phyloP scores from a whole-genome alignment of 2,329 filamentous ascomycete species.

The Talaromyces sp. region DNA sequence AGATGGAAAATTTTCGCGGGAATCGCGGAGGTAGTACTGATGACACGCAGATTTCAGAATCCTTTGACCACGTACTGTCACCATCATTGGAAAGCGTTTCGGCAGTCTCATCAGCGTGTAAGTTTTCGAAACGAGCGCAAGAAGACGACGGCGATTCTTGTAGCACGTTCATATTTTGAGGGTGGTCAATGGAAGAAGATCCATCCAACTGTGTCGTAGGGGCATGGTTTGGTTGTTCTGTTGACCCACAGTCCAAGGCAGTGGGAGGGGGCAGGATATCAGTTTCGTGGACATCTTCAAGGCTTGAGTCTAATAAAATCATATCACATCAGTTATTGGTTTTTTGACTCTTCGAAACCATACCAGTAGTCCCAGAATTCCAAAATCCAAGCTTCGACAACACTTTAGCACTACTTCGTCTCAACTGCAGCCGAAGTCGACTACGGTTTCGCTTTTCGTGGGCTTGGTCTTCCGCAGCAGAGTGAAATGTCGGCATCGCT shows the following conservation, averaged over 20 bases:
- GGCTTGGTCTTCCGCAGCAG: conserved; percentile 12
- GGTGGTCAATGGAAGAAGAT: not conserved
- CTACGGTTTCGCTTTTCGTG: not conserved
- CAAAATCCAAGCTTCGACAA: conserved; percentile 32
- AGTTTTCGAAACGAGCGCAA: not conserved
- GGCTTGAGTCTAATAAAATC: not conserved
- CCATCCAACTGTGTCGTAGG: not conserved
- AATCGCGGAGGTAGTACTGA: conserved; percentile 28
- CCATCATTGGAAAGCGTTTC: not conserved
- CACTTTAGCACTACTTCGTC: conserved; percentile 32
- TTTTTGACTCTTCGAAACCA: not conserved
- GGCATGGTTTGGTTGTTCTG: not conserved
- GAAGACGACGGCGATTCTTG: not conserved
- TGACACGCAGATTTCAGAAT: conserved; percentile 7
- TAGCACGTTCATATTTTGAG: not conserved
- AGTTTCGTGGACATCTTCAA: not conserved
- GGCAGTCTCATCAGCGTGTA: not conserved
- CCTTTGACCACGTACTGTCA: not conserved
- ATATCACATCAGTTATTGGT: not conserved
- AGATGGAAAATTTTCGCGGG: conserved; percentile 34
- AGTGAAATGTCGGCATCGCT: conserved; percentile 21
- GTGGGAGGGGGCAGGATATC: not conserved
- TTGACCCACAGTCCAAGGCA: not conserved
- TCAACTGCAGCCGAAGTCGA: conserved; percentile 19
- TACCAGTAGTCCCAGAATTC: conserved; percentile 5